Conservation (phyloP, 2,329 filamentous ascomycete species). For the Talaromyces sp. region DNA sequence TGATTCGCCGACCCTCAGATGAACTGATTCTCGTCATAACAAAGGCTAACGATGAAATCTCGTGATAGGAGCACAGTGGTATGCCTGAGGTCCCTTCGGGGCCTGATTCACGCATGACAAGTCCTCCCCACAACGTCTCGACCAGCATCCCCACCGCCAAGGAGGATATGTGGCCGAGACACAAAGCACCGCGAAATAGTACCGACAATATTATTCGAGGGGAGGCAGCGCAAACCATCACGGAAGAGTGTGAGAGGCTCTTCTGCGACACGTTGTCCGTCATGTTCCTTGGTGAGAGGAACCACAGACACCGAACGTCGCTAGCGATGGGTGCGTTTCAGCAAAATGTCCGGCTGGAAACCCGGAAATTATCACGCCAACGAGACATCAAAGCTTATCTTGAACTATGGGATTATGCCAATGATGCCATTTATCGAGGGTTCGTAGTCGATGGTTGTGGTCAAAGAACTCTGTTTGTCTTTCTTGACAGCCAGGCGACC, state of each 20-base stretch:
- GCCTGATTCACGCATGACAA: conserved; percentile 77
- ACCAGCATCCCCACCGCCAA: conserved; percentile 53
- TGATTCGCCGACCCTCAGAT: neutral
- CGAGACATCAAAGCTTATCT: conserved; percentile 31
- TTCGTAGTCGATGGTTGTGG: conserved; percentile 69
- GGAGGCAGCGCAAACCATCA: conserved; percentile 94
- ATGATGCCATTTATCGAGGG: conserved; percentile 77
- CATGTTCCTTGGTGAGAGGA: conserved; percentile 96
- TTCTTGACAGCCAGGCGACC: conserved; percentile 71
- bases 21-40: too few relatives aligned
- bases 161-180: conserved; percentile 46
- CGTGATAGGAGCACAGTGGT: conserved; percentile 71
- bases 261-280: conserved; percentile 93
- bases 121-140: conserved; percentile 74
- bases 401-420: conserved; percentile 65
- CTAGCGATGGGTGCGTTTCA: conserved; percentile 71
- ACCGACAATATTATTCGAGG: conserved; percentile 45
- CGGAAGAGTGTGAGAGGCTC: conserved; percentile 99
- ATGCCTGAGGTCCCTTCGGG: conserved; percentile 91
- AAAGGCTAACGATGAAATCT: neutral
- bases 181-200: conserved; percentile 35
- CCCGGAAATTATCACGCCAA: conserved; percentile 13
- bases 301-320: conserved; percentile 69
- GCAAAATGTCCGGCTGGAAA: conserved; percentile 27
- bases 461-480: conserved; percentile 75